These are phyloP conservation scores for Colletotrichum viniferum DNA, from an alignment of 2,329 filamentous ascomycete genomes.

Conservation along the genomic window DNA sequence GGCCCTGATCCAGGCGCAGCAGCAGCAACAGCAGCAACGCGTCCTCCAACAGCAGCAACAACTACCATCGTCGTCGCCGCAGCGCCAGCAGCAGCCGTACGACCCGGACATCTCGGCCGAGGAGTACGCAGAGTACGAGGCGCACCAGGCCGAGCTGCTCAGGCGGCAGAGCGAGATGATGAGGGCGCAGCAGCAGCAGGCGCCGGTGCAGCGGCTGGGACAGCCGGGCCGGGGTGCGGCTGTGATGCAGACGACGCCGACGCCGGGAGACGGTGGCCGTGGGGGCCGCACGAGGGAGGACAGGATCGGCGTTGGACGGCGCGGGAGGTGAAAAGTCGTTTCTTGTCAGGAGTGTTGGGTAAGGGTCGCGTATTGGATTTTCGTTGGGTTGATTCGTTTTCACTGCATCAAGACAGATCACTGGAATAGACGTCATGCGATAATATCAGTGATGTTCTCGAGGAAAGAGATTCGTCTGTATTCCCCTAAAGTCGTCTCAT, in stretches of 20 bases:
- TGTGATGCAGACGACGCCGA: slow-evolving; percentile 28
- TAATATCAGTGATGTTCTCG: not conserved
- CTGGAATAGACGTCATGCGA: not conserved
- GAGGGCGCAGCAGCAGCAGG: not conserved
- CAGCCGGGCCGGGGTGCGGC: slow-evolving; percentile 18
- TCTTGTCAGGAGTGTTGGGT: too few relatives aligned
- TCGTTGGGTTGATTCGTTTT: not conserved
- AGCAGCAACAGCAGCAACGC: slow-evolving; percentile 6
- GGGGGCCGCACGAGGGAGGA: slow-evolving; percentile 37
- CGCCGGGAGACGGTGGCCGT: slow-evolving; percentile 23
- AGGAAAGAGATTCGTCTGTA: not conserved
- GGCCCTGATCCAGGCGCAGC: slow-evolving; percentile 17
- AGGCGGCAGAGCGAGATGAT: not conserved
- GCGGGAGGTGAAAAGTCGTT: slow-evolving; percentile 24
- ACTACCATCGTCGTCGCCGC: slow-evolving; percentile 15
- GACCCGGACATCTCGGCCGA: slow-evolving; percentile 13
- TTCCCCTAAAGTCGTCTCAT: not conserved
- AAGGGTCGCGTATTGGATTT: too few relatives aligned
- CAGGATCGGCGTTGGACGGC: slow-evolving; percentile 39
- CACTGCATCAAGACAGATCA: not conserved
- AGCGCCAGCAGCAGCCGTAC: slow-evolving; percentile 20
- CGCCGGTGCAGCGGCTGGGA: slow-evolving; percentile 21
- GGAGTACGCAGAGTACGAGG: slow-evolving; percentile 8
- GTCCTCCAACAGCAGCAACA: slow-evolving; percentile 19
- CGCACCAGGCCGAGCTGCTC: slow-evolving; percentile 17